These are phyloP conservation scores for Aspergillus incahuasiensis DNA, from an alignment of 495 filamentous ascomycete genomes.

Conservation along the genomic window DNA sequence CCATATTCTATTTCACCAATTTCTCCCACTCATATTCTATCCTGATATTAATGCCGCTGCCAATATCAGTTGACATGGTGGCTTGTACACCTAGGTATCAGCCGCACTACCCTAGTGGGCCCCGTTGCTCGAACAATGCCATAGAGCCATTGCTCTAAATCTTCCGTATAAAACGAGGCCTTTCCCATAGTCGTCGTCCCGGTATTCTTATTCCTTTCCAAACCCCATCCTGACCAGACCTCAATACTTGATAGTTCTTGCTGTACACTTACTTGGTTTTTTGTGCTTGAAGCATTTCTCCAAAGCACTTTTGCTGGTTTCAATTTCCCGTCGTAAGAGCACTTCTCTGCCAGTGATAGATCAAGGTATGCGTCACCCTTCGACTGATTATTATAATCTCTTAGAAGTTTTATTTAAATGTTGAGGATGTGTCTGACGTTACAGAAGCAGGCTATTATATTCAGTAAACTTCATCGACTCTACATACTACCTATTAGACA, in stretches of 20 bases:
- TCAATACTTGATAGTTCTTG: neutral
- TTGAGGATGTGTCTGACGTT: neutral
- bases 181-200: neutral
- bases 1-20: neutral
- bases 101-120: conserved; percentile 9
- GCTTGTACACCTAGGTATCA: conserved; percentile 10
- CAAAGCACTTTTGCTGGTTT: neutral
- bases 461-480: neutral
- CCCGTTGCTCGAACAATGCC: neutral
- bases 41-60: neutral
- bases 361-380: neutral
- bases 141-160: neutral
- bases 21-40: neutral
- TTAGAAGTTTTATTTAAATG: neutral
- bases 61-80: neutral
- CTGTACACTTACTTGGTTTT: neutral
- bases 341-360: neutral
- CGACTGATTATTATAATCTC: neutral
- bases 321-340: neutral
- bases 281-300: neutral
- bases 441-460: neutral
- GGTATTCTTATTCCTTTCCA: neutral
- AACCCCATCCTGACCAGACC: neutral
- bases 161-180: conserved; percentile 5
- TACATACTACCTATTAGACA: neutral